Evolutionary conservation across 768 basidiomycete genomes (phyloP), one percentile per base, ranked within the genome.

Genomic region (Infundibulicybe gibba): DNA sequence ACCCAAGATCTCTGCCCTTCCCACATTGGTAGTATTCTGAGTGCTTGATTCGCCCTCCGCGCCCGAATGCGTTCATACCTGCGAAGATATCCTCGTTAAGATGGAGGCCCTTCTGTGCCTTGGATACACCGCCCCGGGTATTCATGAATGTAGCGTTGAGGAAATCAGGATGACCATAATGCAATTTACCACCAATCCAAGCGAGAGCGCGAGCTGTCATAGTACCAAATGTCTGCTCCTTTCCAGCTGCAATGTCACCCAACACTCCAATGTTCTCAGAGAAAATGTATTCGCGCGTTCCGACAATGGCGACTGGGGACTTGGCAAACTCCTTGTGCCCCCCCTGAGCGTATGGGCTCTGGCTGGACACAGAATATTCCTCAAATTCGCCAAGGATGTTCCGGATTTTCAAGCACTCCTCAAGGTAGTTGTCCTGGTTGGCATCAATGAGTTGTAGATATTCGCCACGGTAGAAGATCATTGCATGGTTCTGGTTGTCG

Each of bases 31-130:
- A 99, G 70, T 99, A 99, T 66, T 99, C 97, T 34, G 92, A 92
- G 64, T 99, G 97, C 75, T 99, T 99, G 80, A 99, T 99, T 49
- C 94, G 84, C 40, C 97, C 97, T 44, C 97, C 97, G 49, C 97
- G 92, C 51, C 93, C 92, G 62, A 97, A 93, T 2, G 97, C 95
- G 55, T 89, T 97, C 95, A 99, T 99, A 58, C 97, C 97, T 41
- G 97, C 97, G 63, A 94, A 99, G 54, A 99, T 99, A 82, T 99
- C 97, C 67, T 99, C 97, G 71, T 98, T 98, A 53, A 99, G 71
- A 65, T 99, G 97, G 35, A 99, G 71, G 47, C 97, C 97, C 65
- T 99, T 99, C 68, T 99, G 97, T 19, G 97, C 97, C 67, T 99
- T 99, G 42, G 94, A 97, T 25, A 99, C 94, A 53, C 97, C 97